These are phyloP conservation scores for Silene latifolia DNA, from an alignment of 148 eudicot species.

Conservation along the genomic window DNA sequence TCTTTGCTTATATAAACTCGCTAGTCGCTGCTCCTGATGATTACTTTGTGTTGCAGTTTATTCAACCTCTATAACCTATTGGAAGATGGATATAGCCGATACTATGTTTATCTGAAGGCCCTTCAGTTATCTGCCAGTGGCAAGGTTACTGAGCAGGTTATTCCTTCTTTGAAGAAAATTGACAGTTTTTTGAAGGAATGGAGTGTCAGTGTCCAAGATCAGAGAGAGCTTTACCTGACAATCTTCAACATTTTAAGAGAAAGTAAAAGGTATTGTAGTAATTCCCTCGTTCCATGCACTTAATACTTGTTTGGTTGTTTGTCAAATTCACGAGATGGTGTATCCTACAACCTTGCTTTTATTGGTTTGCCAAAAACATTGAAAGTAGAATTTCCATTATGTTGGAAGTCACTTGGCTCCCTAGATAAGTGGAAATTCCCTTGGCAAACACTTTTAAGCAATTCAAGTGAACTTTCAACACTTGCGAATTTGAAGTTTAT, in stretches of 20 bases:
- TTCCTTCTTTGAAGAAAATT: slow-evolving; percentile 72
- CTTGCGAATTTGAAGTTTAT: neutral
- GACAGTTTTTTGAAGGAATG: slow-evolving; percentile 87
- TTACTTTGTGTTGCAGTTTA: slow-evolving; percentile 47
- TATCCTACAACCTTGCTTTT: neutral
- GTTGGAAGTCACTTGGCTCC: neutral
- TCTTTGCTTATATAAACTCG: slow-evolving; percentile 8
- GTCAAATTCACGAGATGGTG: neutral
- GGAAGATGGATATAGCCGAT: slow-evolving; percentile 69
- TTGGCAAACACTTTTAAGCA: neutral
- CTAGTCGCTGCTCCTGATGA: slow-evolving; percentile 7
- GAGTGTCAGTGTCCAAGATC: slow-evolving; percentile 73
- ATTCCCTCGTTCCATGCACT: neutral
- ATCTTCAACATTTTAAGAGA: slow-evolving; percentile 75
- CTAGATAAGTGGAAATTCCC: neutral
- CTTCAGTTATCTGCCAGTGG: slow-evolving; percentile 69
- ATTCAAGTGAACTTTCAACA: neutral
- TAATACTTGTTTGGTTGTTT: neutral
- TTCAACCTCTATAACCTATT: slow-evolving; percentile 84
- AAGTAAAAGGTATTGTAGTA: slow-evolving; percentile 53
- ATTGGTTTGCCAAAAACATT: neutral
- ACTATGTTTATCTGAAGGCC: slow-evolving; percentile 84
- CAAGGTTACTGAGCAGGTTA: slow-evolving; percentile 68
- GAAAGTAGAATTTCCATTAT: neutral
- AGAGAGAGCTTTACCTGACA: slow-evolving; percentile 63